Conservation (phyloP, 208 protist genomes). For the Leishmania major region DNA sequence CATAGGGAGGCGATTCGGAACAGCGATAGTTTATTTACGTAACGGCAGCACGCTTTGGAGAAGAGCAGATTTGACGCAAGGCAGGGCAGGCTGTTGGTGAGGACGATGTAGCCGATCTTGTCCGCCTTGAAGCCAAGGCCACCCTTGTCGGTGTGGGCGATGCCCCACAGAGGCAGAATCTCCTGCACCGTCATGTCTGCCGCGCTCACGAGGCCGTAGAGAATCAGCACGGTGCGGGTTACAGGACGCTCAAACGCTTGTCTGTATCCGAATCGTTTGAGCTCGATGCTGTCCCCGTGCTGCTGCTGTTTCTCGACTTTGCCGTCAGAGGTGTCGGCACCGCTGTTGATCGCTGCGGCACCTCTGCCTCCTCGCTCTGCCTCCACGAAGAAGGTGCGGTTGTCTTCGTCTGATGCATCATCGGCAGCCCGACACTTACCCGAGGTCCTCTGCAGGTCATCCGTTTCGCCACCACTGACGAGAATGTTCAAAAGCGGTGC, state of each 20-base stretch:
- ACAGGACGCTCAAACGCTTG: slow-evolving; percentile 35
- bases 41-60: slow-evolving; percentile 28
- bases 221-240: slow-evolving; percentile 48
- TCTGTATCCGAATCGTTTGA: slow-evolving; percentile 51
- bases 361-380: not conserved
- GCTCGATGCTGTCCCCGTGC: not conserved
- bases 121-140: slow-evolving; percentile 39
- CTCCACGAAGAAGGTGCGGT: not conserved
- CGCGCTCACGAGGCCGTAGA: slow-evolving; percentile 59
- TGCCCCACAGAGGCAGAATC: slow-evolving; percentile 58
- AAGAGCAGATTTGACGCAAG: slow-evolving; percentile 59
- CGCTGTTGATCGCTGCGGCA: not conserved
- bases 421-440: too few relatives aligned
- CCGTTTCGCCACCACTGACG: too few relatives aligned
- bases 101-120: slow-evolving; percentile 49
- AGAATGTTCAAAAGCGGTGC: not conserved
- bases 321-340: too few relatives aligned
- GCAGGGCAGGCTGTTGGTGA: slow-evolving; percentile 47
- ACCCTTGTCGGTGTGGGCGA: slow-evolving; percentile 42
- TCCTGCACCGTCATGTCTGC: slow-evolving; percentile 49
- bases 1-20: slow-evolving; percentile 37
- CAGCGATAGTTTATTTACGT: slow-evolving; percentile 44
- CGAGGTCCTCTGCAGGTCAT: not conserved
- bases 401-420: not conserved
- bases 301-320: not conserved